Conservation (phyloP, 2,329 filamentous ascomycete genomes). For the Neobulgaria alba region DNA sequence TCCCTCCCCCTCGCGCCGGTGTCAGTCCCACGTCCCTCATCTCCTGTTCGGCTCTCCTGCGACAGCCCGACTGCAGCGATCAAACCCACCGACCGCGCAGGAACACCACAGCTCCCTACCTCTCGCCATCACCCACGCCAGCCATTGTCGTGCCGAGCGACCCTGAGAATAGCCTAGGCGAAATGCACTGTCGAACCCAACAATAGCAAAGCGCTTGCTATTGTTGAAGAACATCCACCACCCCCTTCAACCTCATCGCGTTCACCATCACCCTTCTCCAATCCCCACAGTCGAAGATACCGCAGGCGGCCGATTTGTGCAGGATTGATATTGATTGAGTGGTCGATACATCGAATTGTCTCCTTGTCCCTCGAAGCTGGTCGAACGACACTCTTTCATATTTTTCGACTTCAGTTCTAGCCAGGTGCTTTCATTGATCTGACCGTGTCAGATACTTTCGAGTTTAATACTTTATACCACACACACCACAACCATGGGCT, state of each 20-base stretch:
- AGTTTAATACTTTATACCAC: background rate
- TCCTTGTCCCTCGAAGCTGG: background rate
- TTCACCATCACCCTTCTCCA: background rate
- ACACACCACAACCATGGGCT: slow-evolving; percentile 56
- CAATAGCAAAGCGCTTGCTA: slow-evolving; percentile 8
- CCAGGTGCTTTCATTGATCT: slow-evolving; percentile 1
- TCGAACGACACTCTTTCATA: background rate
- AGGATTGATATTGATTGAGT: too few species aligned
- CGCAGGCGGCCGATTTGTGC: slow-evolving; percentile 5
- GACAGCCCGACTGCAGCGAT: slow-evolving; percentile 3
- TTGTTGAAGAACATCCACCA: slow-evolving; percentile 1
- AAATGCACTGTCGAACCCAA: slow-evolving; percentile 3
- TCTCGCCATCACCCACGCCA: background rate
- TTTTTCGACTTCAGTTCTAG: background rate
- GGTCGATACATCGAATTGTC: background rate
- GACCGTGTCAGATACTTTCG: background rate
- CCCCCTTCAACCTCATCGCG: background rate
- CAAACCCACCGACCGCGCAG: slow-evolving; percentile 4
- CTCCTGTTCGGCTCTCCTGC: slow-evolving; percentile 1
- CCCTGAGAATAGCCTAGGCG: background rate
- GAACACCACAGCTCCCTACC: background rate
- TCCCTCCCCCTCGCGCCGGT: too few species aligned
- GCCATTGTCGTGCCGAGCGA: background rate
- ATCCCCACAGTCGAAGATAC: slow-evolving; percentile 6
- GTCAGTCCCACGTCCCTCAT: background rate